Base-by-base conservation (phyloP, 805 yeast genomes). In the Kuraishia borneana region DNA sequence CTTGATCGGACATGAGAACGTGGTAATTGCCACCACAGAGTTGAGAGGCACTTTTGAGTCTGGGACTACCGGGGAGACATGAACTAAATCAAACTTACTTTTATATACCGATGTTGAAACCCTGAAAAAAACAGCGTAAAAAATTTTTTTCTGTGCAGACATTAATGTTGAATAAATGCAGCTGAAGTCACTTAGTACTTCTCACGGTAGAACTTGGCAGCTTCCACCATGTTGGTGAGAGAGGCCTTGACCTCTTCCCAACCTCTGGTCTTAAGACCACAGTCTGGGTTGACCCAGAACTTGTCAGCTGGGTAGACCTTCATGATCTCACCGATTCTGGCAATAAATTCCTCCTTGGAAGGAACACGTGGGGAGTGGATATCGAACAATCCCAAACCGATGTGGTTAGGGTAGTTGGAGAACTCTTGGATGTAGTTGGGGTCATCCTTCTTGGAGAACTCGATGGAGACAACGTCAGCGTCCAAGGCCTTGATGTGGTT, bases 231-330 rank as follows among this genome's bases (percentile, higher is more conserved):
- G 72, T 92, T 83, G 65, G 94, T 83, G 68, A 92, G 80, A 56
- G 94, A 85, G 59, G 79, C 87, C 61, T 70, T 85, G 54, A 89
- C 84, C 77, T 92, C 98, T 53, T 83, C 85, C 98, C 98, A 92
- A 54, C 95, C 95, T 81, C 98, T 88, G 65, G 98, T 92, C 83
- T 92, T 92, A 67, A 92, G 79, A 78, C 98, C 98, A 79, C 98
- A 92, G 74, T 92, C 98, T 59, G 98, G 98, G 94, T 92, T 92
- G 61, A 92, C 94, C 98, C 98, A 92, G 78, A 92, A 83, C 68
- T 88, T 89, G 65, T 83, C 84, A 60, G 92, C 94, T 63, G 96
- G 96, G 76, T 89, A 89, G 42, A 83, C 92, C 73, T 87, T 85
- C 68, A 92, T 72, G 71, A 92, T 88, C 63, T 85, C 92, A 59